Conservation (phyloP, 768 basidiomycete genomes). For the Fomitopsis pulvina region DNA sequence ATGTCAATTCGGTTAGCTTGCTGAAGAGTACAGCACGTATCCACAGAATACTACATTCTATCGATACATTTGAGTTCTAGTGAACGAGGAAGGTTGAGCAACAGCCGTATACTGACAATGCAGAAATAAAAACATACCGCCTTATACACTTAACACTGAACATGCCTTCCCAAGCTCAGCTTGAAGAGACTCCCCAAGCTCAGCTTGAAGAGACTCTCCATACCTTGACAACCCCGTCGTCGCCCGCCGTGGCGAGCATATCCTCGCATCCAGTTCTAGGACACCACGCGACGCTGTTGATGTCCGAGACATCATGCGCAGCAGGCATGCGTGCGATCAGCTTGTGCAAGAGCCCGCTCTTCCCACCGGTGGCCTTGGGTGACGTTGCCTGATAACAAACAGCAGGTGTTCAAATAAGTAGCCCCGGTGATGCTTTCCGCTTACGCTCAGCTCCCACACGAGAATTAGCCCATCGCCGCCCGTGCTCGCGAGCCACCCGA, state of each 20-base stretch:
- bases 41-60: too few species aligned
- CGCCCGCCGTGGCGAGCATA: constrained; percentile 75
- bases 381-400: not conserved
- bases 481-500: constrained; percentile 83
- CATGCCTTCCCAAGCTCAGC: too few species aligned
- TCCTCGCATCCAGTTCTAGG: constrained; percentile 55
- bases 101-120: too few species aligned
- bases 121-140: too few species aligned
- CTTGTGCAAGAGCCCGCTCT: constrained; percentile 26
- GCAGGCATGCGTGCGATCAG: constrained; percentile 52
- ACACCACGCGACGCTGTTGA: constrained; percentile 86
- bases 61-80: too few species aligned
- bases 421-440: constrained; percentile 1
- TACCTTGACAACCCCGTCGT: constrained; percentile 78
- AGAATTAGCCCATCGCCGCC: constrained; percentile 83
- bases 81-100: too few species aligned
- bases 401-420: not conserved
- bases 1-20: too few species aligned
- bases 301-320: constrained; percentile 80
- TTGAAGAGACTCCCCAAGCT: too few species aligned
- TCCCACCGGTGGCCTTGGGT: constrained; percentile 3
- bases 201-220: too few species aligned
- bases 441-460: constrained; percentile 61
- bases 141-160: too few species aligned
- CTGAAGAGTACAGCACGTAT: too few species aligned